Conservation (phyloP, 441 rosid genomes). For the Euphorbia schlechtendalii region DNA sequence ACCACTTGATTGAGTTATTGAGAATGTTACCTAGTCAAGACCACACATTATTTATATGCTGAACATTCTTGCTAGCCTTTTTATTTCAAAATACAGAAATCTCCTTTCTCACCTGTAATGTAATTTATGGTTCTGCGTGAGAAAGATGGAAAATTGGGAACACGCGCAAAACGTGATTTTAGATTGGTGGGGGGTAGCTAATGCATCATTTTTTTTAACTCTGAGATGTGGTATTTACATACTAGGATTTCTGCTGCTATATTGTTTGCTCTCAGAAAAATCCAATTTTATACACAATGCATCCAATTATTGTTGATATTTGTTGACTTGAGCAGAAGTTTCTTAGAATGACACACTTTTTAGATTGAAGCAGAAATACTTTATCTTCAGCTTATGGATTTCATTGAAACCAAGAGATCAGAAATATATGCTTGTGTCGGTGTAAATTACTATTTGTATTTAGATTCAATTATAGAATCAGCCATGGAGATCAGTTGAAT, state of each 20-base stretch:
- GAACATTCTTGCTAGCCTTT: no score
- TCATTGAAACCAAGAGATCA: background rate
- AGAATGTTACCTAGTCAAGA: background rate
- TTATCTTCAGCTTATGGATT: background rate
- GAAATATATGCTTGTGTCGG: background rate
- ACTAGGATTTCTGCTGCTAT: no score
- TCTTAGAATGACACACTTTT: background rate
- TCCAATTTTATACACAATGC: background rate
- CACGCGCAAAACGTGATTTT: background rate
- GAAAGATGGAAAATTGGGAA: background rate
- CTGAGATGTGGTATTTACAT: background rate
- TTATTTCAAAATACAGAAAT: background rate
- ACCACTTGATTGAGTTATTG: constrained; percentile 3
- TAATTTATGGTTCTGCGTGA: background rate
- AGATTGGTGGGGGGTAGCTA: background rate
- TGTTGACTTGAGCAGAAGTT: background rate
- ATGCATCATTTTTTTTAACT: background rate
- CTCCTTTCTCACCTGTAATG: background rate
- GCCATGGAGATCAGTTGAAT: background rate
- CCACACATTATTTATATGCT: background rate
- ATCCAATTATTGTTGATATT: background rate
- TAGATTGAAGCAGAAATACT: background rate
- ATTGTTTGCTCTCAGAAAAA: no score
- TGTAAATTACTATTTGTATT: background rate
- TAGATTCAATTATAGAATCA: background rate